These are phyloP conservation scores for Phytopythium kandeliae DNA, from an alignment of 352 stramenopile genomes.

Conservation along the genomic window DNA sequence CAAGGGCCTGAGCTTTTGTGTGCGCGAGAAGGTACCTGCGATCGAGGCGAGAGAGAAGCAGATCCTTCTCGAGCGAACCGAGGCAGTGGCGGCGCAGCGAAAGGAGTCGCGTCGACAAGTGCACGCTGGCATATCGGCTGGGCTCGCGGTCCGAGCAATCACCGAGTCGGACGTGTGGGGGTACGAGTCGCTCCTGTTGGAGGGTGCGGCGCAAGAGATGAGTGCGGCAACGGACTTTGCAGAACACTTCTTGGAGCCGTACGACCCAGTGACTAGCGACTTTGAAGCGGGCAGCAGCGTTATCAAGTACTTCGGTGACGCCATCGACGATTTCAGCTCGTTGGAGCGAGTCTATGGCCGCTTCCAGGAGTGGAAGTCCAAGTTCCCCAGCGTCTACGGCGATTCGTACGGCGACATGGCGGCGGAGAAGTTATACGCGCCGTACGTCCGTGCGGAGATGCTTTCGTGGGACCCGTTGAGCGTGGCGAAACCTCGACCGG, in stretches of 20 bases:
- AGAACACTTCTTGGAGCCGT: slow-evolving; percentile 23
- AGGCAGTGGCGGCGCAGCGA: background rate
- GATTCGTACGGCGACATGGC: slow-evolving; percentile 56
- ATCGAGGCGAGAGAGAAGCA: slow-evolving; percentile 45
- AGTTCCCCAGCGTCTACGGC: slow-evolving; percentile 69
- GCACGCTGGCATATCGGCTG: background rate
- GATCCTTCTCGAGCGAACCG: slow-evolving; percentile 15
- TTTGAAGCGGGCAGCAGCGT: background rate
- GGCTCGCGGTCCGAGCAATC: background rate
- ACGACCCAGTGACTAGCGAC: slow-evolving; percentile 8
- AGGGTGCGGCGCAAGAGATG: background rate
- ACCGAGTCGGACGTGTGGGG: slow-evolving; percentile 9
- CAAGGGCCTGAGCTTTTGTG: slow-evolving; percentile 64
- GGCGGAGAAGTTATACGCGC: slow-evolving; percentile 48
- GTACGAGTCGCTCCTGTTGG: background rate
- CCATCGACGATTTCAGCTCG: slow-evolving; percentile 65
- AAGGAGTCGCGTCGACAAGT: background rate
- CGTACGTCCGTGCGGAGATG: slow-evolving; percentile 61
- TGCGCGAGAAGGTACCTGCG: slow-evolving; percentile 52
- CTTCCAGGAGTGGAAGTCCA: slow-evolving; percentile 69
- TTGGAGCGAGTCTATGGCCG: slow-evolving; percentile 45
- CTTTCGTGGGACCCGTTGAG: slow-evolving; percentile 60
- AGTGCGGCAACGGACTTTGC: slow-evolving; percentile 5
- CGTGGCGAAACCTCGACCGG: slow-evolving; percentile 11
- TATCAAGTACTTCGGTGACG: slow-evolving; percentile 48